Conservation (phyloP, 1,139 yeast genomes). For the Wickerhamiella infanticola region DNA sequence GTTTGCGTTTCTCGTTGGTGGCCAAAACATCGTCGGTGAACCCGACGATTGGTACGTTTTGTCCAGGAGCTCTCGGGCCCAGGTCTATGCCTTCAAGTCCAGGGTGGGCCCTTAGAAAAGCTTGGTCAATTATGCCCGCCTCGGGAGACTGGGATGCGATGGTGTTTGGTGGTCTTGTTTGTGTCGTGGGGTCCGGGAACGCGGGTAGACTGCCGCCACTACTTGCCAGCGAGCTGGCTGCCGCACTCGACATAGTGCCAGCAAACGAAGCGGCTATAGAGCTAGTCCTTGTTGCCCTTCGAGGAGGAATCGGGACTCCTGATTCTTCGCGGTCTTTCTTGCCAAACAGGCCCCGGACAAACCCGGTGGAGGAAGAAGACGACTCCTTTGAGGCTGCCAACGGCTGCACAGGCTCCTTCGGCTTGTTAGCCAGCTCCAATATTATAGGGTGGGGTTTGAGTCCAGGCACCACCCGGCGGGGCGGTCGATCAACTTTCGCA, state of each 20-base stretch:
- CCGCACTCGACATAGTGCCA: conserved; percentile 5
- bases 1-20: conserved; percentile 47
- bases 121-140: neutral
- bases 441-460: conserved; percentile 22
- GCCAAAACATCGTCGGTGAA: conserved; percentile 37
- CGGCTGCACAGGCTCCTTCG: neutral
- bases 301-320: neutral
- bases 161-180: neutral
- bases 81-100: conserved; percentile 21
- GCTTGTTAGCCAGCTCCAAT: conserved; percentile 7
- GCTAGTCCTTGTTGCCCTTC: neutral
- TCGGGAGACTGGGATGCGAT: neutral
- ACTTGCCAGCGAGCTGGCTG: neutral
- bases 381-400: neutral
- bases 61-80: conserved; percentile 23
- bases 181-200: neutral
- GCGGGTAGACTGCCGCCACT: neutral
- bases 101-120: conserved; percentile 8
- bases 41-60: conserved; percentile 34
- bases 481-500: conserved; percentile 5
- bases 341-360: conserved; percentile 1
- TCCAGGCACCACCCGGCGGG: conserved; percentile 17
- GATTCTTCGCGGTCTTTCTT: conserved; percentile 1
- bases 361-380: neutral
- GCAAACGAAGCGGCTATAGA: conserved; percentile 3